Conservation (phyloP, 805 yeast species). For the Spathaspora passalidarum region DNA sequence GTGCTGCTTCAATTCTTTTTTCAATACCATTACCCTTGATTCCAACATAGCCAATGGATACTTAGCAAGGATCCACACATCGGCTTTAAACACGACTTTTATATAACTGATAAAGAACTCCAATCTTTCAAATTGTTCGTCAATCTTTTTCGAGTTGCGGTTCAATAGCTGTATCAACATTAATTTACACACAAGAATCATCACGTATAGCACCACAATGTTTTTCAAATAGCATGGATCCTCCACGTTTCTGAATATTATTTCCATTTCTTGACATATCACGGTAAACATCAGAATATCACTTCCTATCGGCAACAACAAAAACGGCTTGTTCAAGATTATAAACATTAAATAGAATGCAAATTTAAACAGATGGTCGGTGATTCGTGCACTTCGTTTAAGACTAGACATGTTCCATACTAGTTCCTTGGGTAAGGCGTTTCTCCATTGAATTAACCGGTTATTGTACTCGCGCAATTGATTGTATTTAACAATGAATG, state of each 20-base stretch:
- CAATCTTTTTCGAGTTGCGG: not conserved
- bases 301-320: not conserved
- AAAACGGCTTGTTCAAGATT: constrained; percentile 5
- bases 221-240: not conserved
- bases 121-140: not conserved
- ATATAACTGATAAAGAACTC: constrained; percentile 2
- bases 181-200: constrained; percentile 2
- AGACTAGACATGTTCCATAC: constrained; percentile 1
- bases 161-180: not conserved
- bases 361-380: constrained; percentile 3
- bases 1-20: constrained; percentile 16
- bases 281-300: constrained; percentile 1
- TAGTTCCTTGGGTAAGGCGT: not conserved
- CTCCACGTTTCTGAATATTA: not conserved
- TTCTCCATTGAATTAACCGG: constrained; percentile 1
- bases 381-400: not conserved
- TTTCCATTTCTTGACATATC: constrained; percentile 1
- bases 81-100: not conserved
- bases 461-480: constrained; percentile 2
- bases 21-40: constrained; percentile 16
- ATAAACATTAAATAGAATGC: constrained; percentile 3
- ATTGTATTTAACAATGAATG: constrained; percentile 1
- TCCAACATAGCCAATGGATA: constrained; percentile 9
- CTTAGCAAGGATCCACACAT: constrained; percentile 2
- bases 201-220: constrained; percentile 2